Percentiles rank a stretch among this genome's conserved stretches.
Conservation (phyloP, 768 basidiomycete species). For the Calocybe indica region DNA sequence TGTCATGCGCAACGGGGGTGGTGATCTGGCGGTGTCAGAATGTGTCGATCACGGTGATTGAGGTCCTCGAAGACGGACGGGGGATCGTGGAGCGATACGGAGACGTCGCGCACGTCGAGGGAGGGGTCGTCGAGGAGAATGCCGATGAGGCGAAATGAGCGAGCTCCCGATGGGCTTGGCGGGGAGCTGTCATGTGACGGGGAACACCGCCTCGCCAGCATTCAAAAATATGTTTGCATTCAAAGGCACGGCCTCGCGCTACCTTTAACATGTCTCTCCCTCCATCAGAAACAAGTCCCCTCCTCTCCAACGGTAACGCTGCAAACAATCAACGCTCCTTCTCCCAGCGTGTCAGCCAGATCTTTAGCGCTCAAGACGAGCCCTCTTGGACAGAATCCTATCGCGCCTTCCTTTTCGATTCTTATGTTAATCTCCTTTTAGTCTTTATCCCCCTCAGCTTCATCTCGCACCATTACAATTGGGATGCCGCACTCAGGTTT, state of each 20-base stretch:
- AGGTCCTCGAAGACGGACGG: slow-evolving; percentile 32
- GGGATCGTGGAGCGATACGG: slow-evolving; percentile 48
- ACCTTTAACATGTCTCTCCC: slow-evolving; percentile 23
- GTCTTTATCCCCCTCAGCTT: slow-evolving; percentile 74
- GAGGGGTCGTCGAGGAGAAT: slow-evolving; percentile 36
- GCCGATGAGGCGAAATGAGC: slow-evolving; percentile 35
- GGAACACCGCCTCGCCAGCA: slow-evolving; percentile 1
- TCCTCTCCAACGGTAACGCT: slow-evolving; percentile 39
- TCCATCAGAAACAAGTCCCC: slow-evolving; percentile 37
- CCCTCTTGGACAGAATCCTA: slow-evolving; percentile 56
- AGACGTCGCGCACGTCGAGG: slow-evolving; percentile 46
- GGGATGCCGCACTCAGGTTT: slow-evolving; percentile 77
- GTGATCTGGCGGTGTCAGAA: slow-evolving; percentile 38
- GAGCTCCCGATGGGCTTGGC: background rate
- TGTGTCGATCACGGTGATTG: slow-evolving; percentile 53
- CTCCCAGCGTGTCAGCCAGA: slow-evolving; percentile 27
- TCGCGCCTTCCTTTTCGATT: slow-evolving; percentile 53
- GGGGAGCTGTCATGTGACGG: background rate
- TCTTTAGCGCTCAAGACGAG: slow-evolving; percentile 56
- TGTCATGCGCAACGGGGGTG: slow-evolving; percentile 30
- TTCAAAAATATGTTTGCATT: background rate
- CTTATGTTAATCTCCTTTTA: slow-evolving; percentile 73
- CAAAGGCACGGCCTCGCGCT: background rate
- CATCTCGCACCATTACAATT: slow-evolving; percentile 55
- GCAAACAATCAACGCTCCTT: slow-evolving; percentile 13